Base-by-base conservation (phyloP, 805 yeast genomes). In the Metschnikowia hibisci region DNA sequence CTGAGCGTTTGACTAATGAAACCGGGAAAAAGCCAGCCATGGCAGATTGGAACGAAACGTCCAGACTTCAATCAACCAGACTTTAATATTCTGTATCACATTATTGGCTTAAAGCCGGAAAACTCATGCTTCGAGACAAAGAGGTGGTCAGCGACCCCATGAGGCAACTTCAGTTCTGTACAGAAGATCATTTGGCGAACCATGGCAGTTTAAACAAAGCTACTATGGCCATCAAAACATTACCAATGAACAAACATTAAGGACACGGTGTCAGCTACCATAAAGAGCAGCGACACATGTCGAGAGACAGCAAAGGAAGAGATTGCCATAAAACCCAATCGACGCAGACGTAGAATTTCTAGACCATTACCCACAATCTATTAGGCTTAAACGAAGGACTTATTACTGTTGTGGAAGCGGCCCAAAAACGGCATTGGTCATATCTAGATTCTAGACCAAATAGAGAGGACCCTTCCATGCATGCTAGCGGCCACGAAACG, bases 181-280 rank as follows among this genome's bases (percentile, higher is more conserved):
- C 79, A 7, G 84, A 82, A 34, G 66, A 79, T 15, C 99, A 91
- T 60, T 58, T 74, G 49, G 62, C 74, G 15, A 77, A 74, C 34
- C 99, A 91, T 59, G 82, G 82, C 10, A 98, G 98, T 9, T 87
- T 91, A 49, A 91, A 91, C 65, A 87, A 83, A 56, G 82, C 95
- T 2, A 89, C 96, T 0, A 68, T 91, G 0, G 66, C 76, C 13
- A 78, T 93, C 90, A 1, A 91, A 85, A 48, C 77, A 78, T 52
- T 91, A 85, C 54, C 95, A 88, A 61, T 91, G 98, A 97, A 78
- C 88, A 1, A 77, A 95, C 40, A 85, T 91, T 50, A 90, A 93
- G 63, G 88, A 80, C 44, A 87, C 96, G 0, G 96, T 87, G 1
- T 81, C 85, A 1, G 78, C 80, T 23, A 91, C 87, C 1, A 81